Base-by-base conservation (phyloP, 2,329 filamentous ascomycete genomes). In the Aspergillus texensis region DNA sequence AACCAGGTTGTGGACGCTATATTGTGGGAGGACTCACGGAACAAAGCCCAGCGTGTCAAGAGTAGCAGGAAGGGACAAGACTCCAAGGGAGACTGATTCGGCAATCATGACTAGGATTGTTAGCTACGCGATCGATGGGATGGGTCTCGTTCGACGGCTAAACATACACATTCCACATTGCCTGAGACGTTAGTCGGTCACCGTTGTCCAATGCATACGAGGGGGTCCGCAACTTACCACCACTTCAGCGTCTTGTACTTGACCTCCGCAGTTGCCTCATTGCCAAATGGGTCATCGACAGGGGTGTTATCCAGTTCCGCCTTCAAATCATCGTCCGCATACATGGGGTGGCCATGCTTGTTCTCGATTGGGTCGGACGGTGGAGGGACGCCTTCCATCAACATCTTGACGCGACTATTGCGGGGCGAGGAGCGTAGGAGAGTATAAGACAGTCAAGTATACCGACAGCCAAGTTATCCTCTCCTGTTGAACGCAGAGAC, bases 81-180 rank as follows among this genome's bases (percentile, higher is more conserved):
- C 83, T 16, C 85, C 85, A 1, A 87, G 77, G 14, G 83, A 85
- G 39, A 86, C 82, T 19, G 83, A 85, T 69, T 86, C 85, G 3
- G 84, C 84, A 28, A 86, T 80, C 81, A 86, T 85, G 62, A 86
- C 78, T 74, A 48, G 8, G 43, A 8, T 11, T 28, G 32, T 61
- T 56, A 50, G 60, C 30, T 21, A 21, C 6, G 39, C 19, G 16
- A 30, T 39, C 8, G 26, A 12, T 12, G 12, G 34, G 48, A 32
- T 12, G 10, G 48, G 30, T 4, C 4, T 55, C 30, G 19, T 21
- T 53, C 24, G 28, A 14, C 30, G 10, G 30, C 21, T 16, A 28
- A 10, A 64, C 65, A 32, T 73, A 79, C 77, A 74, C 69, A 79
- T 70, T 62, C 75, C 74, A 36, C 73, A 74, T 67, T 80, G 75